Evolutionary conservation across 2,329 filamentous ascomycete genomes (phyloP).

Genomic region (Pseudovirgaria hyperparasitica): DNA sequence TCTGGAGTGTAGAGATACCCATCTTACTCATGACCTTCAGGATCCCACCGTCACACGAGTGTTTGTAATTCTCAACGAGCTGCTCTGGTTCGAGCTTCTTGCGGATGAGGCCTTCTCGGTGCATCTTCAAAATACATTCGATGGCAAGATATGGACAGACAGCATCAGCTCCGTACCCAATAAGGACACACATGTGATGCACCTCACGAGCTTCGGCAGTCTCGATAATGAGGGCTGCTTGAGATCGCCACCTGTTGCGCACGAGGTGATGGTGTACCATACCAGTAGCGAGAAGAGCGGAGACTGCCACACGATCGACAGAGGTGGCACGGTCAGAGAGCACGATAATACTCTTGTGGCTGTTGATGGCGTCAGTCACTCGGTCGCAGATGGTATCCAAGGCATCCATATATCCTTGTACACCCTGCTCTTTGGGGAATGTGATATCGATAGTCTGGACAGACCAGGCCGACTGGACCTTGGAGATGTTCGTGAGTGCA

Average conservation of each 20-base stretch:
- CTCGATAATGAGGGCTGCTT: conserved; percentile 77
- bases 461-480: conserved; percentile 65
- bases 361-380: conserved; percentile 70
- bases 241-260: conserved; percentile 87
- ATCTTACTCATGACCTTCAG: conserved; percentile 99
- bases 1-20: conserved; percentile 93
- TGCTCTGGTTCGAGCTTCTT: conserved; percentile 74
- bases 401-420: conserved; percentile 73
- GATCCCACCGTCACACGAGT: conserved; percentile 91
- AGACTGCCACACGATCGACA: conserved; percentile 71
- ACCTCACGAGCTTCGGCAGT: conserved; percentile 94
- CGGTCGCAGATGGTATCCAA: conserved; percentile 81
- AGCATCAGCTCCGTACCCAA: conserved; percentile 89
- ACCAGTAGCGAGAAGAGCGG: conserved; percentile 74
- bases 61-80: conserved; percentile 91
- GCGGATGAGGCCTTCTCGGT: conserved; percentile 82
- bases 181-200: conserved; percentile 96
- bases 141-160: conserved; percentile 92
- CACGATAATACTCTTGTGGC: conserved; percentile 72
- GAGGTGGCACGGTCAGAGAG: conserved; percentile 81
- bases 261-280: conserved; percentile 94
- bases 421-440: conserved; percentile 74
- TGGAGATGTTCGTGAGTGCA: conserved; percentile 64
- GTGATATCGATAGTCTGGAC: conserved; percentile 87
- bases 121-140: conserved; percentile 94